Percentiles rank a stretch among this genome's conserved stretches.
These are phyloP conservation scores for Dothidotthia symphoricarpi DNA, from an alignment of 2,329 filamentous ascomycete genomes.

Conservation along the genomic window DNA sequence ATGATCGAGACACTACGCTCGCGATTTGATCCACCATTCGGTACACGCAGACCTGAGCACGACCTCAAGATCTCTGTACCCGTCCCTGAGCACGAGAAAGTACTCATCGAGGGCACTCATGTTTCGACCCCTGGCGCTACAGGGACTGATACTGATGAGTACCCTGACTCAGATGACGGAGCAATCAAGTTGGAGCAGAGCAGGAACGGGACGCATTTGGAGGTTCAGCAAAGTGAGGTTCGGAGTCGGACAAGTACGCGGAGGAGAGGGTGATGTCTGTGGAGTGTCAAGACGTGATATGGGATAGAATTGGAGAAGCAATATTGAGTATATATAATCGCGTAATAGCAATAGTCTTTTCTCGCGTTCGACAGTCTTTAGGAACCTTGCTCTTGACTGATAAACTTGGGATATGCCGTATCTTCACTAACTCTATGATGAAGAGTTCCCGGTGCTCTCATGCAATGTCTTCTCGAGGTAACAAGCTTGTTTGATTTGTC, in stretches of 20 bases:
- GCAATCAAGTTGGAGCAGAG: slow-evolving; percentile 22
- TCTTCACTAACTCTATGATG: too few species aligned
- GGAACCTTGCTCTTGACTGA: neutral
- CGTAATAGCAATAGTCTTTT: too few species aligned
- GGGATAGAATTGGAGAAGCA: too few species aligned
- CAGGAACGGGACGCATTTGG: slow-evolving; percentile 23
- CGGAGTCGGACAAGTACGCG: slow-evolving; percentile 21
- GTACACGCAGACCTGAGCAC: slow-evolving; percentile 38
- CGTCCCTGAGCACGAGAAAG: slow-evolving; percentile 27
- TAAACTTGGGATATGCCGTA: too few species aligned
- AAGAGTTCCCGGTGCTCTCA: too few species aligned
- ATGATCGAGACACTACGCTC: slow-evolving; percentile 80
- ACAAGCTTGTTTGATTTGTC: too few species aligned
- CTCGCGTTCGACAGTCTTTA: neutral
- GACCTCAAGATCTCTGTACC: slow-evolving; percentile 13
- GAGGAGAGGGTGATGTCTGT: slow-evolving; percentile 9
- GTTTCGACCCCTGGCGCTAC: slow-evolving; percentile 30
- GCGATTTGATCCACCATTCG: slow-evolving; percentile 63
- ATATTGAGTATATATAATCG: too few species aligned
- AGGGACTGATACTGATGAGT: slow-evolving; percentile 20
- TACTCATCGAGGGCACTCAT: slow-evolving; percentile 35
- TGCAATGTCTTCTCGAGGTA: too few species aligned
- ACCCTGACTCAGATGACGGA: slow-evolving; percentile 11
- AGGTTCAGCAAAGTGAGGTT: slow-evolving; percentile 29
- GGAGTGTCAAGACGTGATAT: too few species aligned